Percentiles rank a stretch among this genome's conserved stretches.
Conservation (phyloP, 2,329 filamentous ascomycete genomes). For the Mollisia scopiformis region DNA sequence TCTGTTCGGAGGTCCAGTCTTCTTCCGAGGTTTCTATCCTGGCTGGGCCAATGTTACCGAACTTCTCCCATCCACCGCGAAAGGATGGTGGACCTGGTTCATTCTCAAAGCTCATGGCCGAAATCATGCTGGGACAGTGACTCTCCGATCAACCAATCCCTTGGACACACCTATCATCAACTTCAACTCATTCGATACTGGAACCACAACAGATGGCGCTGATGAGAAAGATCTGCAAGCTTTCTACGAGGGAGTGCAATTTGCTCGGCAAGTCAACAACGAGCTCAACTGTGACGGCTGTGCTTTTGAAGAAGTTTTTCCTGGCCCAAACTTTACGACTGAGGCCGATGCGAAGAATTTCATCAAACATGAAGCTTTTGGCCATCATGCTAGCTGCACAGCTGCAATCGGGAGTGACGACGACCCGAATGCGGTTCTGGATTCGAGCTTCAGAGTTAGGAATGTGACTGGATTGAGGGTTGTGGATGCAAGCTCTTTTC, state of each 20-base stretch:
- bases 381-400: no score
- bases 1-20: constrained; percentile 33
- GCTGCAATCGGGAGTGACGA: neutral
- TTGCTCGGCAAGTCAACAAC: constrained; percentile 38
- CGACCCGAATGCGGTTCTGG: neutral
- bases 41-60: constrained; percentile 35
- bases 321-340: constrained; percentile 42
- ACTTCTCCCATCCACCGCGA: constrained; percentile 41
- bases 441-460: neutral
- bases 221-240: constrained; percentile 22
- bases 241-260: constrained; percentile 22
- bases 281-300: constrained; percentile 44
- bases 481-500: neutral
- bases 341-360: no score
- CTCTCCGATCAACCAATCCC: constrained; percentile 63
- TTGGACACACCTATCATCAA: constrained; percentile 64
- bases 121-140: constrained; percentile 64
- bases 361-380: no score
- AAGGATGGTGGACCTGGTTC: constrained; percentile 28
- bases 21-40: constrained; percentile 47
- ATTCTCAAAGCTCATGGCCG: constrained; percentile 65
- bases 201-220: constrained; percentile 28
- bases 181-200: constrained; percentile 61
- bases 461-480: neutral
- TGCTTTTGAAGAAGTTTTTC: constrained; percentile 46